Conservation (phyloP, 2,329 filamentous ascomycete genomes). For the Alternaria rosae region DNA sequence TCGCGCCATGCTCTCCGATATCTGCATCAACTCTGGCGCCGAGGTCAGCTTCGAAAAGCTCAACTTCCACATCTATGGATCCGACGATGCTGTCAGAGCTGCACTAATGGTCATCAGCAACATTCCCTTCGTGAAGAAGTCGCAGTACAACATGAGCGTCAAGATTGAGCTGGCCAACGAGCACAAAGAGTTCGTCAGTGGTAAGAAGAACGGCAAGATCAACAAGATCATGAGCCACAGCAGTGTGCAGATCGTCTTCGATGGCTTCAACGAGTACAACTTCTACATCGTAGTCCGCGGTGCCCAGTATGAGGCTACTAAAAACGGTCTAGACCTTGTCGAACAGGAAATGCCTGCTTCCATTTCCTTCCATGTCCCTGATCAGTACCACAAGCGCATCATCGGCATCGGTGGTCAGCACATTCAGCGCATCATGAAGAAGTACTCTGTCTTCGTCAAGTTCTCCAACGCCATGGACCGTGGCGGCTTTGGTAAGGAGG, state of each 20-base stretch:
- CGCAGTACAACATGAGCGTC: slow-evolving; percentile 91
- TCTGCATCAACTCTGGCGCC: slow-evolving; percentile 94
- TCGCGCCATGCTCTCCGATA: slow-evolving; percentile 89
- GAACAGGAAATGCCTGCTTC: slow-evolving; percentile 99
- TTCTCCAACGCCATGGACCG: slow-evolving; percentile 99
- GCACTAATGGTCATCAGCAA: slow-evolving; percentile 95
- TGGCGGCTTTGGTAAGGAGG: slow-evolving; percentile 89
- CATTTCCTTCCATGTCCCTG: slow-evolving; percentile 98
- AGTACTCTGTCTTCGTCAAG: slow-evolving; percentile 99
- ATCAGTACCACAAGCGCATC: slow-evolving; percentile 99
- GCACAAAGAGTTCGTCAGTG: slow-evolving; percentile 99
- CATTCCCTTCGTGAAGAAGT: slow-evolving; percentile 84
- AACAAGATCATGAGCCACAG: slow-evolving; percentile 99
- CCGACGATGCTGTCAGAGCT: slow-evolving; percentile 93
- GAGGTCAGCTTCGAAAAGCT: slow-evolving; percentile 95
- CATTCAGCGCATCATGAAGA: slow-evolving; percentile 99
- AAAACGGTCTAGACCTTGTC: slow-evolving; percentile 88
- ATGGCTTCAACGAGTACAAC: slow-evolving; percentile 99
- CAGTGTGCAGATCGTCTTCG: slow-evolving; percentile 98
- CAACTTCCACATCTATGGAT: slow-evolving; percentile 92
- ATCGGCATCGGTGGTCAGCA: slow-evolving; percentile 98
- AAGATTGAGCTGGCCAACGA: slow-evolving; percentile 99
- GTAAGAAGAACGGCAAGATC: slow-evolving; percentile 99
- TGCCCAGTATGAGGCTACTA: slow-evolving; percentile 90
- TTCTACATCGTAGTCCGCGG: slow-evolving; percentile 99